Base-by-base conservation (phyloP, 148 eudicot genomes). In the Mesembryanthemum crystallinum region DNA sequence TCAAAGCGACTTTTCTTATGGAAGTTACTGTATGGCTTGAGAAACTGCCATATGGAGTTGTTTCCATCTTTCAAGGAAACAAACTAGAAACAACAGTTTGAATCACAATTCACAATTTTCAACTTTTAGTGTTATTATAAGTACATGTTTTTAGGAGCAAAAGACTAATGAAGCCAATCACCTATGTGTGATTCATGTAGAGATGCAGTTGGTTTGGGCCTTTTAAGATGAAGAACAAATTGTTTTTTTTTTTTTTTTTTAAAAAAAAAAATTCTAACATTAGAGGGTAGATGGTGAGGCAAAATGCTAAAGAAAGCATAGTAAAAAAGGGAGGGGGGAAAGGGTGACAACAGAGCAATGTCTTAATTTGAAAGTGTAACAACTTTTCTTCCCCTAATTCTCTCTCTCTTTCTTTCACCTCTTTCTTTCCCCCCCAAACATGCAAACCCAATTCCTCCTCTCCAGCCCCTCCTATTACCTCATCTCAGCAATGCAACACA, bases 361-460 rank as follows among this genome's bases (percentile, higher is more conserved):
- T 32, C 64, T 58, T 73, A 73, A 55, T 79, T 79, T 65, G 77
- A 63, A 79, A 68, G 23, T 64, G 6, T 52, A 72, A 78, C 65
- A 15, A 72, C 71, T 62, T 62, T 18, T 64, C 18, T 64, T 55
- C 72, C 65, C 47, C 23, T 8, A 3, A 52, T 27, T 62, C 67
- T 65, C 81, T 55, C 57, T 55, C 57, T 70, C 20, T 71, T 72
- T 70, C 64, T 15, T 11, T 18, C n/a, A 5, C 23, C 21, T 15
- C n/a, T 21, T 4, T 4, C 8, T 21, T 23, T 27, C 61, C 27
- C 6, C 27, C 6, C 9, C 27, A 21, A 1, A 5, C 27, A 23
- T 9, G 27, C 8, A 57, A 78, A 78, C 76, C 67, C 62, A 77
- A 77, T 7, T 42, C 45, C 8, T 25, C 51, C 23, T 60, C 70